These are phyloP conservation scores for Mucor lusitanicus DNA, from an alignment of 371 early-diverging fungal species.

Conservation along the genomic window DNA sequence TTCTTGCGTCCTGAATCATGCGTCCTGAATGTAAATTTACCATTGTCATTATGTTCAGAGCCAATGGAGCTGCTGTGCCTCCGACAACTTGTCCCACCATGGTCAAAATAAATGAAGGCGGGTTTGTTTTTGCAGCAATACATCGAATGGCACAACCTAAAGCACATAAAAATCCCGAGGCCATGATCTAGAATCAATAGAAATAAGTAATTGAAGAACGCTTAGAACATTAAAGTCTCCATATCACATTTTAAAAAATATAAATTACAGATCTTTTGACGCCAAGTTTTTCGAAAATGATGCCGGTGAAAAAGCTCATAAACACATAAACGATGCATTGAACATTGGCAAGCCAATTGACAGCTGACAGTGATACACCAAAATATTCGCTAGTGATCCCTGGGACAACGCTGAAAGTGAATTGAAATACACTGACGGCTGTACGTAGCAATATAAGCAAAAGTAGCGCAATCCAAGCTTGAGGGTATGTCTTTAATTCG, in stretches of 20 bases:
- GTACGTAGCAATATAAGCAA: slow-evolving; percentile 30
- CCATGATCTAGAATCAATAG: slow-evolving; percentile 32
- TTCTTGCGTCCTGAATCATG: neutral
- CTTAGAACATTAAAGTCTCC: neutral
- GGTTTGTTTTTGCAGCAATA: slow-evolving; percentile 34
- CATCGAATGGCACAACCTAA: slow-evolving; percentile 58
- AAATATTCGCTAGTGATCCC: slow-evolving; percentile 23
- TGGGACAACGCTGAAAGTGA: slow-evolving; percentile 36
- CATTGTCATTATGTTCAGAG: slow-evolving; percentile 58
- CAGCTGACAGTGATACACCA: slow-evolving; percentile 27
- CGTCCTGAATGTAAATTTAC: slow-evolving; percentile 12
- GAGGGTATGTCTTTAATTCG: slow-evolving; percentile 33
- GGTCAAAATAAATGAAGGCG: slow-evolving; percentile 40
- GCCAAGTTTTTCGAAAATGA: slow-evolving; percentile 34
- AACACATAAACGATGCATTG: slow-evolving; percentile 35
- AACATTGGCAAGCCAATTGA: slow-evolving; percentile 42
- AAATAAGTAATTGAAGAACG: neutral
- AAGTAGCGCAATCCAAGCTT: slow-evolving; percentile 37
- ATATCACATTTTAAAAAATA: neutral
- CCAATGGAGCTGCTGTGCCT: slow-evolving; percentile 58
- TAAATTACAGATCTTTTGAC: slow-evolving; percentile 38
- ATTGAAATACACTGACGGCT: slow-evolving; percentile 37
- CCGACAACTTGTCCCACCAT: slow-evolving; percentile 61
- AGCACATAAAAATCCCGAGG: slow-evolving; percentile 48
- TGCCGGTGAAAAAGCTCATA: slow-evolving; percentile 33